Conservation (phyloP, 768 basidiomycete genomes). For the Cystofilobasidium ferigula region DNA sequence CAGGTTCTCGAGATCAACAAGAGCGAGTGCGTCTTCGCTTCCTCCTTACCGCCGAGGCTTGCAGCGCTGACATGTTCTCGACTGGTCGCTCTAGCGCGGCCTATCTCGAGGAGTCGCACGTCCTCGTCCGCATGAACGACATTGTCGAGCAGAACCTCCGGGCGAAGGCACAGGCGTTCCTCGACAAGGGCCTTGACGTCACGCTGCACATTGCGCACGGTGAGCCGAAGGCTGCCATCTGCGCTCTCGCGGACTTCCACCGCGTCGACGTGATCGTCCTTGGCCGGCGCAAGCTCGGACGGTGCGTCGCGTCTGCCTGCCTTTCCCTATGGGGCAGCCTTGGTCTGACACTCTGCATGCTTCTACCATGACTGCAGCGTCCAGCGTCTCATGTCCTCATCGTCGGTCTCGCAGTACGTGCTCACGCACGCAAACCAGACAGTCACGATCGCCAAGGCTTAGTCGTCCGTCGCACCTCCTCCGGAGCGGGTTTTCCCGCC, state of each 20-base stretch:
- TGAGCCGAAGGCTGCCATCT: not conserved
- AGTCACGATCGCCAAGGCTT: not conserved
- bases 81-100: not conserved
- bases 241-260: not conserved
- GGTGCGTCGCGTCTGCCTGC: not conserved
- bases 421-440: not conserved
- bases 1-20: not conserved
- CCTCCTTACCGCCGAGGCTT: no score
- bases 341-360: no score
- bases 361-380: not conserved
- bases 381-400: not conserved
- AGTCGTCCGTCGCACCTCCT: not conserved
- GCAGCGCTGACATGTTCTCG: no score
- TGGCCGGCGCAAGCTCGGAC: slow-evolving; percentile 3
- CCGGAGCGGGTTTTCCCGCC: no score
- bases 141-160: not conserved
- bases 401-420: not conserved
- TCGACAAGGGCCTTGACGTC: not conserved
- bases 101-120: not conserved
- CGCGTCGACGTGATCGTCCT: not conserved
- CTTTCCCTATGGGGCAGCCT: not conserved
- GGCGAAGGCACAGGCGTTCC: not conserved
- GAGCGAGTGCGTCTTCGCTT: no score
- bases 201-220: not conserved
- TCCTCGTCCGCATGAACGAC: not conserved